Conservation (phyloP, 768 basidiomycete genomes). For the Rhodotorula kratochvilovae region DNA sequence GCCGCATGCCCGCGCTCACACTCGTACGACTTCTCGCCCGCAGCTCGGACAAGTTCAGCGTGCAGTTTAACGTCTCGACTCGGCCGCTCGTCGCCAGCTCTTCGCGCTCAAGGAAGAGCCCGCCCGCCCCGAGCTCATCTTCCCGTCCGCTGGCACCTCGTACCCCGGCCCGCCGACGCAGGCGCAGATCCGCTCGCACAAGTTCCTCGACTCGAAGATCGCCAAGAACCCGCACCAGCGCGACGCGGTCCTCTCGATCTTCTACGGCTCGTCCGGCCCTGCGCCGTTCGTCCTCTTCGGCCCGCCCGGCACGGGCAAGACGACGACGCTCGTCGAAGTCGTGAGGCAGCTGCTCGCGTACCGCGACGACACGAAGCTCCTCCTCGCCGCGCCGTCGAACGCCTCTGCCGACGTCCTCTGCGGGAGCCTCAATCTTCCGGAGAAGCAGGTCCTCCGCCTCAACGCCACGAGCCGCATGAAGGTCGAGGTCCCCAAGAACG, state of each 20-base stretch:
- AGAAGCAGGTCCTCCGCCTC: constrained; percentile 39
- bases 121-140: neutral
- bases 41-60: no score
- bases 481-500: constrained; percentile 40
- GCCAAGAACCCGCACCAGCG: constrained; percentile 45
- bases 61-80: no score
- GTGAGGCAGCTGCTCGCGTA: constrained; percentile 44
- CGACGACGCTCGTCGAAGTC: constrained; percentile 40
- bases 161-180: neutral
- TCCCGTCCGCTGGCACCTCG: neutral
- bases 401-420: constrained; percentile 47
- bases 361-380: constrained; percentile 39
- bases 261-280: constrained; percentile 7
- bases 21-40: neutral
- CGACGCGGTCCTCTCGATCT: constrained; percentile 41
- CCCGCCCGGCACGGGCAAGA: constrained; percentile 46
- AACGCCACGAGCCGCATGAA: constrained; percentile 44
- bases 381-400: constrained; percentile 47
- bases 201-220: neutral
- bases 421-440: neutral
- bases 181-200: neutral
- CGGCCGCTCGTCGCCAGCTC: no score
- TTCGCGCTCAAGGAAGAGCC: neutral
- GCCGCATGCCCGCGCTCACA: no score
- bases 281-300: constrained; percentile 46